A percentile compares a stretch with the other conserved stretches of the same genome.
Conservation (phyloP, 179 eudicot genomes). For the Kewa caespitosa region DNA sequence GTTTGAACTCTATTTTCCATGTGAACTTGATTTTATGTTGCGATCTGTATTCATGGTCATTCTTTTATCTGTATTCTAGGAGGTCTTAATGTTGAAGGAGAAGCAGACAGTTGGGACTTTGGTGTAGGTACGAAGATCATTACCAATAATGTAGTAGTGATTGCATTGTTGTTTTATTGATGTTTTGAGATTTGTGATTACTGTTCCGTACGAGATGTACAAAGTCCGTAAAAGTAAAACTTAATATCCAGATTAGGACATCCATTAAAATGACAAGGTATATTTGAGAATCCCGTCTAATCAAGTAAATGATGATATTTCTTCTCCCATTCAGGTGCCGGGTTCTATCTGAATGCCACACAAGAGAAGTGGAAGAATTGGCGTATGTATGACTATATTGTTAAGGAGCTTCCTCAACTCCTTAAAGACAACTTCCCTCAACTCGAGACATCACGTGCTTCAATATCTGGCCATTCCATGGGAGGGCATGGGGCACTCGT, state of each 20-base stretch:
- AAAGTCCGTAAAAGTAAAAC: not conserved
- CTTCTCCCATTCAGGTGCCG: constrained; percentile 65
- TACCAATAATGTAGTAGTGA: not conserved
- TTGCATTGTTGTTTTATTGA: not conserved
- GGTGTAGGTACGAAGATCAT: constrained; percentile 65
- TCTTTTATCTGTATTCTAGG: constrained; percentile 41
- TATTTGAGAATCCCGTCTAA: too few species aligned
- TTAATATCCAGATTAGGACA: not conserved
- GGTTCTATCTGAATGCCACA: constrained; percentile 92
- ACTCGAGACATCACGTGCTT: constrained; percentile 85
- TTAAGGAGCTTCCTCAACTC: constrained; percentile 85
- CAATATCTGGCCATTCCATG: constrained; percentile 96
- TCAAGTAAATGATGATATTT: too few species aligned
- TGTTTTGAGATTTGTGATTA: not conserved
- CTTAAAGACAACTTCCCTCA: constrained; percentile 73
- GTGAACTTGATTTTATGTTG: not conserved
- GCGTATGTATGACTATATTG: constrained; percentile 94
- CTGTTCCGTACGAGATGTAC: not conserved
- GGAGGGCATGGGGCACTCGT: constrained; percentile 98
- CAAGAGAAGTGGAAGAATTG: constrained; percentile 99
- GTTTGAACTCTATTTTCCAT: not conserved
- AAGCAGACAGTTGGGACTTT: constrained; percentile 96
- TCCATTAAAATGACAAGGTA: too few species aligned
- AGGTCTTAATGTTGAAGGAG: constrained; percentile 97
- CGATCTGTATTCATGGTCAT: constrained; percentile 2